Evolutionary conservation across 192 early-diverging fungal species (phyloP), one percentile per base, ranked within the genome.

Genomic region (Umbelopsis isabellina): DNA sequence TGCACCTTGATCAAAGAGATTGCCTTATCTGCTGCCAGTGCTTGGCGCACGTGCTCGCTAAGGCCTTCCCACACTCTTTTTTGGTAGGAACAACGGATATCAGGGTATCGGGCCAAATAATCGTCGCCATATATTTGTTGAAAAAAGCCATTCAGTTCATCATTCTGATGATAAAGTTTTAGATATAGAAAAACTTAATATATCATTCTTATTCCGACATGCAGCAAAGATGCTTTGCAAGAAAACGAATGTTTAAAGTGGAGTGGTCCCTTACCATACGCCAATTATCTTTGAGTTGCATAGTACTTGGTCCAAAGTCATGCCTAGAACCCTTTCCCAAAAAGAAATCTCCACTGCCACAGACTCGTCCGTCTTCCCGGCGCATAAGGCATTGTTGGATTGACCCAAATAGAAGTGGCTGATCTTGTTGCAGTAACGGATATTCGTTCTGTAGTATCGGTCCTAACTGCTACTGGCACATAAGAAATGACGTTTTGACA

Each of bases 311-410:
- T 30, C 82, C 81, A 66, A 83, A 75, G 53, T 83, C 80, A 69
- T 75, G 71, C 23, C 30, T 67, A 20, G 67, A 47, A 30, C 73
- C 73, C 25, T 75, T 72, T 49, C 64, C 49, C 15, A 79, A 68
- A 23, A 75, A 68, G 53, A 75, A 79, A 48, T 68, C 55, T 4
- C 46, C 45, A 27, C 46, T 71, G n/a, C 44, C 46, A 67, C 75
- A 70, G 3, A 58, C 70, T 8, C 41, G 48, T 18, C 74, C 74
- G 35, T 72, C 48, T 11, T 45, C 16, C 33, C 41, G 71, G 30
- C 84, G 73, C 84, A 85, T 85, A 27, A 85, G 68, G 48, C 80
- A 83, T 51, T 78, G 80, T 71, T 83, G 82, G 23, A 85, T 82
- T 18, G 84, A 85, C 12, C 84, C 84, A 23, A 80, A 80, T 27